A percentile compares a stretch with the other conserved stretches of the same genome.
These are phyloP conservation scores for Naganishia onofrii DNA, from an alignment of 768 basidiomycete species.

Conservation along the genomic window DNA sequence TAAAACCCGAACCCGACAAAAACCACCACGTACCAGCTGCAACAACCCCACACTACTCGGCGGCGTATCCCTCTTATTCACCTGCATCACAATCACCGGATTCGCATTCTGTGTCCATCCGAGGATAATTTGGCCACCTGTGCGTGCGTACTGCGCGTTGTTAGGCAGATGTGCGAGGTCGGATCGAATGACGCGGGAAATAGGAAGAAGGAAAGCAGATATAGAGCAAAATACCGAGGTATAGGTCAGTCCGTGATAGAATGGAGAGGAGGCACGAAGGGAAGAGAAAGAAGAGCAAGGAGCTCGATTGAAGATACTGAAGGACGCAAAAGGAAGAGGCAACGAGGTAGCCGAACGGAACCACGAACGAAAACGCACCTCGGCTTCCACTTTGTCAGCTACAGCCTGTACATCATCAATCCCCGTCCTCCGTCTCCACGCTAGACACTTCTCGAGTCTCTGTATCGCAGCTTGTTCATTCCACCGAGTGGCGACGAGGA, in stretches of 20 bases:
- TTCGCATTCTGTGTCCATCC: slow-evolving; percentile 29
- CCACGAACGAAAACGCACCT: slow-evolving; percentile 34
- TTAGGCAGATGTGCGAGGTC: not conserved
- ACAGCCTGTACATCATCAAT: slow-evolving; percentile 42
- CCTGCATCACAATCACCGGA: slow-evolving; percentile 49
- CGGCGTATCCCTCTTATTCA: slow-evolving; percentile 29
- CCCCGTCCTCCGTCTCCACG: slow-evolving; percentile 42
- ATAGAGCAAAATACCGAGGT: too few relatives aligned
- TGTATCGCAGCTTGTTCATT: slow-evolving; percentile 39
- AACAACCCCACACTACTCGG: slow-evolving; percentile 36
- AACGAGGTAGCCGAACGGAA: too few relatives aligned
- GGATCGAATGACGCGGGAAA: not conserved
- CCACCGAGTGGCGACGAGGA: slow-evolving; percentile 38
- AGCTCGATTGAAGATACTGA: too few relatives aligned
- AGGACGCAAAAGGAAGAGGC: too few relatives aligned
- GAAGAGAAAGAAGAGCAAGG: not conserved
- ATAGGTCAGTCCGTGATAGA: too few relatives aligned
- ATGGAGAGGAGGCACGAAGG: not conserved
- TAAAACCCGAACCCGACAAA: too few relatives aligned
- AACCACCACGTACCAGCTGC: slow-evolving; percentile 38
- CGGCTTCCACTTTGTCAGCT: slow-evolving; percentile 39
- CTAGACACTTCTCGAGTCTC: slow-evolving; percentile 42
- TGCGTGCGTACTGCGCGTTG: slow-evolving; percentile 5
- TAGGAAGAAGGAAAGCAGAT: too few relatives aligned
- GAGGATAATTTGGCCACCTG: slow-evolving; percentile 29